Conservation (phyloP, 2,329 filamentous ascomycete species). For the Biscogniauxia marginata region DNA sequence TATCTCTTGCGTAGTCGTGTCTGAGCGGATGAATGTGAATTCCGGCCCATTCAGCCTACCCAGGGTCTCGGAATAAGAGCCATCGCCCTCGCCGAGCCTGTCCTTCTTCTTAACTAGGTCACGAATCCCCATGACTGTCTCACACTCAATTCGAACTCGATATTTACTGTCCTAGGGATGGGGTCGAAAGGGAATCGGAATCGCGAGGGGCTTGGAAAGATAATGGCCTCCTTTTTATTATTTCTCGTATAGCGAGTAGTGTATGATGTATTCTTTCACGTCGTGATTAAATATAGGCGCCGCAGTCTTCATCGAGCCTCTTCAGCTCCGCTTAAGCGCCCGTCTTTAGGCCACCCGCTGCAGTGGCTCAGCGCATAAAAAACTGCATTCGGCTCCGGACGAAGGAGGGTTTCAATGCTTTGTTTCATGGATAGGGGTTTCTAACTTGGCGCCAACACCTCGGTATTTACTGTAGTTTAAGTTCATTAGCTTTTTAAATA, state of each 20-base stretch:
- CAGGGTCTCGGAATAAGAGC: conserved; percentile 38
- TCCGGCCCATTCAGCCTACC: conserved; percentile 51
- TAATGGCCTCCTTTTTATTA: no score
- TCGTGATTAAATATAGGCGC: conserved; percentile 1
- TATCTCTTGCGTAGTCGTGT: conserved; percentile 76
- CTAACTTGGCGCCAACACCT: not conserved
- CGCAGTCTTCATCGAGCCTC: conserved; percentile 2
- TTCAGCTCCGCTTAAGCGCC: conserved; percentile 12
- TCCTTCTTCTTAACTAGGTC: conserved; percentile 56
- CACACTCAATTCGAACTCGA: not conserved
- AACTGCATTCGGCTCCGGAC: conserved; percentile 3
- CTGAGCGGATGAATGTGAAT: conserved; percentile 82
- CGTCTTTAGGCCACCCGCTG: conserved; percentile 2
- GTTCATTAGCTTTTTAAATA: not conserved
- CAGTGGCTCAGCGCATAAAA: conserved; percentile 18
- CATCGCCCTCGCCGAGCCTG: conserved; percentile 36
- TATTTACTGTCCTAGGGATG: not conserved
- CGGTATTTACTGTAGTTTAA: not conserved
- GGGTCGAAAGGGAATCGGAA: no score
- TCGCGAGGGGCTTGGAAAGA: no score
- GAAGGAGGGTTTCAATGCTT: not conserved
- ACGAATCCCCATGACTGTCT: conserved; percentile 48
- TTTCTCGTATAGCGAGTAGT: no score
- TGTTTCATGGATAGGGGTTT: not conserved
- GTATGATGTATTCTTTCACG: not conserved